Evolutionary conservation across 2,329 filamentous ascomycete species (phyloP), one percentile per base, ranked within the genome.

Genomic region (Setomelanomma holmii): DNA sequence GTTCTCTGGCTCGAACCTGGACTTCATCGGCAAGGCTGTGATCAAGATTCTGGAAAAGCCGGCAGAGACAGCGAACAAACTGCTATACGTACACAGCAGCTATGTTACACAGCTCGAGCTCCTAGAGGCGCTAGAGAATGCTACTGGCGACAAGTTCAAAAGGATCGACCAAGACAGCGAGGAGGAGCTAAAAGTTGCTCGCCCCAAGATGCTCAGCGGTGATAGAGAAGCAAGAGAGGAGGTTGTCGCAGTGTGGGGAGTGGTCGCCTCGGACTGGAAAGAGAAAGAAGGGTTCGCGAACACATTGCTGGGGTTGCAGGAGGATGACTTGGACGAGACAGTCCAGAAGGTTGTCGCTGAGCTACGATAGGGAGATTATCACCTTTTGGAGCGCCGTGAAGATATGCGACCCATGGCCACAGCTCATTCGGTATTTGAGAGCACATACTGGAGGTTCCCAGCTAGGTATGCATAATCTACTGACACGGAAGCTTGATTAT

Each of bases 61-160:
- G 1, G 45, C 67, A 14, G 75, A 80, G 57, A 87, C 84, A 0
- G 77, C 73, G 12, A 88, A 89, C 63, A 78, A 80, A 56, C 82
- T 86, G 58, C 66, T 89, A 7, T 80, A 81, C 41, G 75, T 88
- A 12, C 80, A 85, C 11, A 85, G 82, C 4, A 82, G 86, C 57
- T 79, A 80, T 21, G 78, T 82, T 0, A 83, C 82, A 4, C 86
- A 88, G 68, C 83, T 84, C 12, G 78, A 88, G 62, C 71, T 89
- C 1, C 66, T 88, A 3, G 70, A 69, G n/a, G 69, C 79, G 1
- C 68, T 85, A 12, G 83, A 89, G 67, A 79, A 80, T 50, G 76
- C 77, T 4, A 84, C 81, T 0, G 80, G 79, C 1, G 66, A 74
- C 6, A 80, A 79, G 51, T 87, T 81, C 73, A 73, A 78, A 1